Base-by-base conservation (phyloP, 1,139 yeast genomes). In the Pichia sp. region DNA sequence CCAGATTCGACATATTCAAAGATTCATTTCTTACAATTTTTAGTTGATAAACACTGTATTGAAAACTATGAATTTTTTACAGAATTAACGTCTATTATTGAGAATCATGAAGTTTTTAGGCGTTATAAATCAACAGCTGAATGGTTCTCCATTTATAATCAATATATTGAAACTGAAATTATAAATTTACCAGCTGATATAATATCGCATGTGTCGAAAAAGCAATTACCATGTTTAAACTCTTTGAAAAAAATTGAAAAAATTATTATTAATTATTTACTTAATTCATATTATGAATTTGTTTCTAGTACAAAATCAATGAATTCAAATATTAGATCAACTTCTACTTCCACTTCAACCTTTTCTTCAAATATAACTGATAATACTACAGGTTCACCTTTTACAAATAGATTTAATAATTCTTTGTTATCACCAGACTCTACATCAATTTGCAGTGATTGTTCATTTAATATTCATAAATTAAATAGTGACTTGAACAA, bases 41-140 rank as follows among this genome's bases (percentile, higher is more conserved):
- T 60, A 18, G 41, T 51, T 5, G 49, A 51, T 23, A 54, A 57
- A 33, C 63, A 59, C 40, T 60, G 64, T 43, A 34, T 55, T 5
- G 64, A 60, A 40, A 60, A 60, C 35, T 49, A 60, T 18, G 63
- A 60, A 29, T 59, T 59, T 41, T 59, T 50, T 30, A 32, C 52
- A 14, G 57, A 55, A 22, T 37, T 59, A 10, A 45, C 43, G 6
- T 30, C 35, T 8, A 47, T 57, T 16, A 38, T 54, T 2, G 16
- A 33, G 2, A 41, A 41, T 22, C 41, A 46, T 19, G 36, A 45
- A 8, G 13, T 29, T 6, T 34, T 27, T 10, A 15, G 22, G 20
- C 31, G 23, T 6, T 25, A 41, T 24, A 38, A 36, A 13, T 36
- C 44, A 22, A 39, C 49, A 14, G 6, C 36, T 26, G 52, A 44